A percentile compares a stretch with the other conserved stretches of the same genome.
Evolutionary conservation across 2,329 filamentous ascomycete species (phyloP).

Genomic region (Dichotomopilus funicola): DNA sequence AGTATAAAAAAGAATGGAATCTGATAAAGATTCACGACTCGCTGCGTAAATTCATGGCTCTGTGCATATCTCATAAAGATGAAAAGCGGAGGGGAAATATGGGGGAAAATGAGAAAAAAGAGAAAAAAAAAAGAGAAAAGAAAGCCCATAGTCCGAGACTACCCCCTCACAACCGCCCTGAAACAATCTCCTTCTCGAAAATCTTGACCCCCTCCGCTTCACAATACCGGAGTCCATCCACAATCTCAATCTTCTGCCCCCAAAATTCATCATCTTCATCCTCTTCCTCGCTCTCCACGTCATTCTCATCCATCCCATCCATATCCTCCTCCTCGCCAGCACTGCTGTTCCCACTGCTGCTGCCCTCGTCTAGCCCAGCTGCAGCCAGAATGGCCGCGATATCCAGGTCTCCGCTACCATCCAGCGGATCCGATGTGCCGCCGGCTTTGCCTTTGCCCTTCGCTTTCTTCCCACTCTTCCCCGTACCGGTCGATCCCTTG

Average conservation of each 20-base stretch:
- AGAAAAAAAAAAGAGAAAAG: too few relatives aligned
- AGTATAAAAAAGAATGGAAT: too few relatives aligned
- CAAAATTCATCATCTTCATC: conserved; percentile 27
- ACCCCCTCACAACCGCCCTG: conserved; percentile 34
- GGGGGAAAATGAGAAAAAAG: too few relatives aligned
- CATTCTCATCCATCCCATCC: conserved; percentile 31
- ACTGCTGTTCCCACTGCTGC: conserved; percentile 14
- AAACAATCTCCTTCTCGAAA: conserved; percentile 51
- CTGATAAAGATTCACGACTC: too few relatives aligned
- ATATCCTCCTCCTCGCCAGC: conserved; percentile 24
- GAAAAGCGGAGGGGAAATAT: too few relatives aligned
- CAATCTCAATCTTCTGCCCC: conserved; percentile 31
- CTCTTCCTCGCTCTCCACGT: conserved; percentile 25
- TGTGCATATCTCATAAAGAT: too few relatives aligned
- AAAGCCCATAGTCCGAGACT: not conserved
- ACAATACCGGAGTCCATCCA: conserved; percentile 37
- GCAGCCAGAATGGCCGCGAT: not conserved
- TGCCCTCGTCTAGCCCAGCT: not conserved
- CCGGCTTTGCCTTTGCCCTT: not conserved
- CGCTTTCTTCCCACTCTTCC: not conserved
- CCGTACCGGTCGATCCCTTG: not conserved
- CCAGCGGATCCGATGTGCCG: not conserved
- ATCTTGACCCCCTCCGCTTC: conserved; percentile 46
- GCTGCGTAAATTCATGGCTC: too few relatives aligned
- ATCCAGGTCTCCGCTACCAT: not conserved